A percentile compares a stretch with the other conserved stretches of the same genome.
phyloP scores from a whole-genome alignment of 2,329 filamentous ascomycete genomes.

The Didymella sp. region DNA sequence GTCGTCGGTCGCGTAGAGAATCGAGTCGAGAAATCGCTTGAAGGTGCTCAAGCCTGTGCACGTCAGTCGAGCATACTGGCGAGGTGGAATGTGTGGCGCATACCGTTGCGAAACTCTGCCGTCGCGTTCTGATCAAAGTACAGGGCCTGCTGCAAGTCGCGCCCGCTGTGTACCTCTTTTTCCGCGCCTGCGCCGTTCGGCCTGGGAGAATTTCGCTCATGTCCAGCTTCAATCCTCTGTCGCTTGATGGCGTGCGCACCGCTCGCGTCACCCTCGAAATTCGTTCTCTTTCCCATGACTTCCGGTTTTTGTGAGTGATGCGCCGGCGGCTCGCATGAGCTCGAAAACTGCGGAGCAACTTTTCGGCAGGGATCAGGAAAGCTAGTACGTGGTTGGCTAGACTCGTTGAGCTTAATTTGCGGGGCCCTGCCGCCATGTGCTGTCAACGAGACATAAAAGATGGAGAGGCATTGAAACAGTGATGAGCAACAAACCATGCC shows the following conservation, averaged over 20 bases:
- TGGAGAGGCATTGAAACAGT: not conserved
- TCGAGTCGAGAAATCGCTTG: conserved; percentile 72
- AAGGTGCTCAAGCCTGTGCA: conserved; percentile 68
- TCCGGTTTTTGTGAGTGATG: conserved; percentile 15
- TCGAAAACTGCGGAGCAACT: conserved; percentile 6
- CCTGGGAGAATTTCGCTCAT: conserved; percentile 36
- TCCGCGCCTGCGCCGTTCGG: conserved; percentile 29
- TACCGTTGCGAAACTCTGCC: conserved; percentile 42
- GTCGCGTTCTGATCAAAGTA: conserved; percentile 48
- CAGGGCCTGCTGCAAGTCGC: conserved; percentile 47
- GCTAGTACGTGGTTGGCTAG: not conserved
- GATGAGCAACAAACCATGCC: not conserved
- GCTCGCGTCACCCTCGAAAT: conserved; percentile 40
- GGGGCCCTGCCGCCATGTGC: no score
- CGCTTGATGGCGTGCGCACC: conserved; percentile 41
- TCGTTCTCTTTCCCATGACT: conserved; percentile 44
- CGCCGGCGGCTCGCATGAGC: conserved; percentile 10
- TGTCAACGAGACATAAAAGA: no score
- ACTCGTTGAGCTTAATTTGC: conserved; percentile 1
- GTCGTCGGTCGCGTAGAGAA: conserved; percentile 63
- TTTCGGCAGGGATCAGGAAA: conserved; percentile 13
- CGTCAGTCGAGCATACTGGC: conserved; percentile 18
- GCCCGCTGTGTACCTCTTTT: conserved; percentile 44
- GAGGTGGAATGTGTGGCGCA: not conserved
- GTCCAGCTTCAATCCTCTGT: conserved; percentile 36